phyloP scores from a whole-genome alignment of 176 grass and related monocot genomes.

The Triticum monococcum region DNA sequence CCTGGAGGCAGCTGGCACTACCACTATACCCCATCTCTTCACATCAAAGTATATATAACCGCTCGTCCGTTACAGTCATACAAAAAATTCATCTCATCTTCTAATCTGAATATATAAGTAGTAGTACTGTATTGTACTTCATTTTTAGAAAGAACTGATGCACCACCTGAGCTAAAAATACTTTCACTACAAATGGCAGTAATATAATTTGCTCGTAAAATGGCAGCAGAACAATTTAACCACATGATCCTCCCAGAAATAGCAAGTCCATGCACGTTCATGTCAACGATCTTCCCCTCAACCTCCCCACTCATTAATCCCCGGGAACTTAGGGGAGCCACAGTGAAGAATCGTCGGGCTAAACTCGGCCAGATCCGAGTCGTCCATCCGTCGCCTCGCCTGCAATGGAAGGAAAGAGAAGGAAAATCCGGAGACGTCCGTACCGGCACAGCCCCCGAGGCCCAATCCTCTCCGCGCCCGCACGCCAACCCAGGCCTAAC shows the following conservation, averaged over 20 bases:
- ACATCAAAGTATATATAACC: slow-evolving; percentile 15
- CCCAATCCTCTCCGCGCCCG: not conserved
- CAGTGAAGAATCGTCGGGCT: not conserved
- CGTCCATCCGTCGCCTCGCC: slow-evolving; percentile 12
- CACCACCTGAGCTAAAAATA: slow-evolving; percentile 24
- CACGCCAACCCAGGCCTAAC: not conserved
- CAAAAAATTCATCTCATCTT: not conserved
- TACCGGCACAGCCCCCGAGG: slow-evolving; percentile 32
- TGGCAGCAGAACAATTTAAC: not conserved
- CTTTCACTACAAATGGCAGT: not conserved
- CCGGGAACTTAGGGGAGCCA: not conserved
- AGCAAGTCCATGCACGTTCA: not conserved
- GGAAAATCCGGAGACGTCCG: slow-evolving; percentile 27
- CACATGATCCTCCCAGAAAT: slow-evolving; percentile 24
- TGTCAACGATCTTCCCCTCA: not conserved
- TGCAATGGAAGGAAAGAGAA: not conserved
- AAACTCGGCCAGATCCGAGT: slow-evolving; percentile 8
- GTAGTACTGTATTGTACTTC: too few relatives aligned
- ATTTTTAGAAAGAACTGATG: not conserved
- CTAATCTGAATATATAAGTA: too few relatives aligned
- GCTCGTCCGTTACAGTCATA: not conserved
- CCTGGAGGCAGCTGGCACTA: not conserved
- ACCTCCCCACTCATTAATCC: not conserved
- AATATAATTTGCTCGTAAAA: not conserved
- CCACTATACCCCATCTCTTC: not conserved